Conservation (phyloP, 2,329 filamentous ascomycete genomes). For the Aspergillus viridinutans region DNA sequence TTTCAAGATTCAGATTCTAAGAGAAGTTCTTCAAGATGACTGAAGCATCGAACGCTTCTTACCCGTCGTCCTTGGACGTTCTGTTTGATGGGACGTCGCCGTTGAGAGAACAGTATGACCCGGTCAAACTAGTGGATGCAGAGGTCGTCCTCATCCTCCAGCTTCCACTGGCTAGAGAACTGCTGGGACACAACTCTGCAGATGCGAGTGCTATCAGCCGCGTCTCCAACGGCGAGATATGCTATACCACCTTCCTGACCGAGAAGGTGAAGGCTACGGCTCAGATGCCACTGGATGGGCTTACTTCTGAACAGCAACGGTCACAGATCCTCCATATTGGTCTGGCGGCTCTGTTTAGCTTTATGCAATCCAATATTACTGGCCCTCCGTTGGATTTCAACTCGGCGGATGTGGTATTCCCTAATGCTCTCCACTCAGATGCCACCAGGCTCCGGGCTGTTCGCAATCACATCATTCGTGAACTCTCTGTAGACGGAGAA, state of each 20-base stretch:
- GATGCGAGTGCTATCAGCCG: slow-evolving; percentile 25
- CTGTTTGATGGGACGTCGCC: slow-evolving; percentile 27
- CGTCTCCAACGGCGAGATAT: slow-evolving; percentile 29
- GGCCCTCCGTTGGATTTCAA: slow-evolving; percentile 70
- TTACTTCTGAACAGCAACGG: slow-evolving; percentile 25
- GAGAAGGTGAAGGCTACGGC: slow-evolving; percentile 27
- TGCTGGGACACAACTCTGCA: slow-evolving; percentile 35
- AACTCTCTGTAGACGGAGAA: slow-evolving; percentile 76
- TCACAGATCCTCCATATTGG: slow-evolving; percentile 53
- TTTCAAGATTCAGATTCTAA: neutral
- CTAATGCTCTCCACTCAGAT: slow-evolving; percentile 32
- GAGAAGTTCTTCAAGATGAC: slow-evolving; percentile 16
- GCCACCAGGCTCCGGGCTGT: slow-evolving; percentile 44
- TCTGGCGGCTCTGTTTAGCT: slow-evolving; percentile 68
- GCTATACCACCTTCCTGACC: slow-evolving; percentile 36
- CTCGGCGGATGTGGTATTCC: slow-evolving; percentile 48
- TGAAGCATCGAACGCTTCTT: slow-evolving; percentile 13
- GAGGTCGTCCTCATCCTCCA: slow-evolving; percentile 31
- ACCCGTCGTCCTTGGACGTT: slow-evolving; percentile 30
- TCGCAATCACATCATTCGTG: slow-evolving; percentile 59
- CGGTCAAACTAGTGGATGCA: slow-evolving; percentile 30
- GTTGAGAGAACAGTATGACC: slow-evolving; percentile 30
- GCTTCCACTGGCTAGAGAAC: slow-evolving; percentile 33
- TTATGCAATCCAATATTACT: slow-evolving; percentile 82
- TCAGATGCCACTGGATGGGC: slow-evolving; percentile 15